Base-by-base conservation (phyloP, 2,329 filamentous ascomycete genomes). In the Paraconiothyrium brasiliense region DNA sequence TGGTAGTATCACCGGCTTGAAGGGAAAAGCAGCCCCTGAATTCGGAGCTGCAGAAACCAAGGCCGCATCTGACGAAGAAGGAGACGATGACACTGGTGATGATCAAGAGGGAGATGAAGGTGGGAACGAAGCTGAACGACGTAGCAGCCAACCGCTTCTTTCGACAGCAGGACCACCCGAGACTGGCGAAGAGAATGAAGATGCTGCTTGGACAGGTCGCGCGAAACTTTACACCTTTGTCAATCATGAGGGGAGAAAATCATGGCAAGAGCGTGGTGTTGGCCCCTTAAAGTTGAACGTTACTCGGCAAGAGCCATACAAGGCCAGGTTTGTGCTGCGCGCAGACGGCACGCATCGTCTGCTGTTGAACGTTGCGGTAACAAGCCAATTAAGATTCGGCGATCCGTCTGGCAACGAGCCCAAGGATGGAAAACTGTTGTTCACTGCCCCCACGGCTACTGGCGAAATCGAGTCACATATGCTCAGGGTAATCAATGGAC, bases 201-300 rank as follows among this genome's bases (percentile, higher is more conserved):
- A 84, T 22, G 94, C 91, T 1, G 81, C 92, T 52, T 87, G 94
- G 73, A 86, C 88, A 48, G 88, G 91, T 61, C 90, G 94, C 66
- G 91, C 92, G 22, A 97, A 96, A 78, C 87, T 98, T 61, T 98
- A 92, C 81, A 86, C 90, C 60, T 91, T 95, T 71, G 88, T 87
- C 66, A 84, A 84, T 39, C 85, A 84, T 49, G 73, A 70, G 6
- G 71, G 72, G 37, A 80, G 79, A 66, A 86, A 86, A 58, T 89
- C 89, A 50, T 98, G 94, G 94, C 94, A 94, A 78, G 94, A 98
- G 80, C 89, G 94, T 56, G 94, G 94, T 13, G 86, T 89, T 4
- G 94, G 94, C 48, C 90, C 90, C 69, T 84, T 97, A 68, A 95
- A 95, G 80, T 85, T 97, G 76, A 97, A 97, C 71, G 63, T 76